Base-by-base conservation (phyloP, 1,284 basidiomycete genomes). In the Ceratobasidium theobromae region DNA sequence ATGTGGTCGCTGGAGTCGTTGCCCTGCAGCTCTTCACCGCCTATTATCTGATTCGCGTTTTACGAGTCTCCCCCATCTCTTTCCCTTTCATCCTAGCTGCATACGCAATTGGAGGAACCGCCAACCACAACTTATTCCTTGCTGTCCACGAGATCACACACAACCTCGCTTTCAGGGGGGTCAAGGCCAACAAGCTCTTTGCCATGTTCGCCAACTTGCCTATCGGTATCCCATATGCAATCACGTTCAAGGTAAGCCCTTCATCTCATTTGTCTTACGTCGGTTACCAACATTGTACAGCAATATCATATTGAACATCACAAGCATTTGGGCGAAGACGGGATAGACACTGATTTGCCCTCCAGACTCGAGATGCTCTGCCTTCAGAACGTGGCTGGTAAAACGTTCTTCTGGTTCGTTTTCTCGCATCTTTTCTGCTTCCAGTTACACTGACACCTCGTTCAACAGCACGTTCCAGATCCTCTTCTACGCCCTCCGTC, bases 81-180 rank as follows among this genome's bases (percentile, higher is more conserved):
- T 84, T 83, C 62, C 75, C 80, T 45, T 95, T 97, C 76, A 74
- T 98, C 51, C 71, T 89, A 35, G 80, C 82, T 8, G 93, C 96
- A 0, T 99, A 98, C 75, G 80, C 80, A 6, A 82, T 99, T 60
- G 96, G 96, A 3, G 97, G 93, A 3, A 98, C 95, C 0, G 89
- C 91, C 16, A 99, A 98, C 78, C 96, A 99, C 75, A 98, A 99
- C 76, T 84, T 95, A 28, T 99, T 99, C 77, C 83, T 99, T 40
- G 94, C 96, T 25, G 97, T 99, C 66, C 96, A 99, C 76, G 96
- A 99, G 75, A 98, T 99, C 71, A 98, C 95, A 1, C 96, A 99
- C 77, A 98, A 98, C 75, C 83, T 99, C 35, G 96, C 94, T 1
- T 99, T 98, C 80, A 85, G 84, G 70, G 82, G 89, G 28, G 86